Percentiles rank a stretch among this genome's conserved stretches.
Conservation (phyloP, 306 rosid genomes). For the Trifolium dubium region DNA sequence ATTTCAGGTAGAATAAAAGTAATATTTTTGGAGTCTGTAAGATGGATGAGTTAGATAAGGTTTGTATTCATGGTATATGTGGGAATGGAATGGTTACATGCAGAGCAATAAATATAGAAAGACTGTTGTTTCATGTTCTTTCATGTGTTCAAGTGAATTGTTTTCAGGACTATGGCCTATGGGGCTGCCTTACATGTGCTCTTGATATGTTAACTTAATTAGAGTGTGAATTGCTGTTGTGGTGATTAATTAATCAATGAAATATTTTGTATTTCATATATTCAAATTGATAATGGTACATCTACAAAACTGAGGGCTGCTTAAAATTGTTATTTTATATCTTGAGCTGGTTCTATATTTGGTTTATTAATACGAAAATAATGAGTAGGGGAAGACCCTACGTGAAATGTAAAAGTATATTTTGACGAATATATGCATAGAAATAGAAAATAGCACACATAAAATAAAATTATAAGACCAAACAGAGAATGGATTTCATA, state of each 20-base stretch:
- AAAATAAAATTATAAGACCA: too few relatives aligned
- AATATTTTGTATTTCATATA: not conserved
- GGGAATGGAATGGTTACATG: slow-evolving; percentile 25
- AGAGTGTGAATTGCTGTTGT: slow-evolving; percentile 14
- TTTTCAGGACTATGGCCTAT: slow-evolving; percentile 16
- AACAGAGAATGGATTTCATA: too few relatives aligned
- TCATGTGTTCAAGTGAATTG: slow-evolving; percentile 28
- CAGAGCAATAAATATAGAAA: slow-evolving; percentile 22
- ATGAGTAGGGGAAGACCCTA: not conserved
- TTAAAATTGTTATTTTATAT: not conserved
- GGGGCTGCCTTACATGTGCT: slow-evolving; percentile 23
- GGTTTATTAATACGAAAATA: too few relatives aligned
- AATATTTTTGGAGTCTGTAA: slow-evolving; percentile 1
- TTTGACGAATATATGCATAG: too few relatives aligned
- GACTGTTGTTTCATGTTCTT: slow-evolving; percentile 25
- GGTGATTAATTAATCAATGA: not conserved
- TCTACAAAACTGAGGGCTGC: slow-evolving; percentile 9
- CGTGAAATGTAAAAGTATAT: too few relatives aligned
- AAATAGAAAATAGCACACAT: too few relatives aligned
- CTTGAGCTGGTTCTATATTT: not conserved
- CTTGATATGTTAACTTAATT: slow-evolving; percentile 18
- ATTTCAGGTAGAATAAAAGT: slow-evolving; percentile 11
- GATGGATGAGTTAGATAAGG: slow-evolving; percentile 15
- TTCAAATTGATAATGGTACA: not conserved
- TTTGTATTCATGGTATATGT: not conserved